phyloP scores from a whole-genome alignment of 306 rosid species.

The Lathyrus sativus region DNA sequence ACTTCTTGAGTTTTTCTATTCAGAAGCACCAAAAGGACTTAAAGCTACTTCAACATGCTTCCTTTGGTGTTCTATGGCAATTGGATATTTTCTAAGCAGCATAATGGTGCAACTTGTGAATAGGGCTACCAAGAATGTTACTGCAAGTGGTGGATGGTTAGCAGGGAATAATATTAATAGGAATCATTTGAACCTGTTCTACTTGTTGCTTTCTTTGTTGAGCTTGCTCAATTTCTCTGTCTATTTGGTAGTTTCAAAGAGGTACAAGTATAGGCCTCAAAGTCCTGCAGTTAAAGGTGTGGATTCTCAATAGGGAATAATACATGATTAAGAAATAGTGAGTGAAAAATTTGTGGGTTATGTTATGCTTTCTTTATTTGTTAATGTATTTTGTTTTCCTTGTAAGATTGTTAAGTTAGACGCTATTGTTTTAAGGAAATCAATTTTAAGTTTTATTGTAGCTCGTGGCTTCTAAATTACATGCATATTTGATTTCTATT shows the following conservation, averaged over 20 bases:
- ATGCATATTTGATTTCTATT: neutral
- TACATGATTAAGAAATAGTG: slow-evolving; percentile 4
- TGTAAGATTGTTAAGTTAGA: neutral
- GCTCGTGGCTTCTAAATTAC: neutral
- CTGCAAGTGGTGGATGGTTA: slow-evolving; percentile 77
- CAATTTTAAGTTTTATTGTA: slow-evolving; percentile 7
- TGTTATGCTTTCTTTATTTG: slow-evolving; percentile 3
- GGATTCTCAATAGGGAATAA: slow-evolving; percentile 31
- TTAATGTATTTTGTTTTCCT: slow-evolving; percentile 30
- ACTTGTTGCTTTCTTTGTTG: slow-evolving; percentile 65
- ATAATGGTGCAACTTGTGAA: slow-evolving; percentile 70
- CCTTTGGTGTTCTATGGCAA: slow-evolving; percentile 84
- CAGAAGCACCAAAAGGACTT: slow-evolving; percentile 73
- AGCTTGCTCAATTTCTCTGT: slow-evolving; percentile 68
- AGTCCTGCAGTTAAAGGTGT: slow-evolving; percentile 19
- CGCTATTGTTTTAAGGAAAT: neutral
- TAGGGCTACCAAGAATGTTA: slow-evolving; percentile 50
- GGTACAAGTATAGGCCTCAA: slow-evolving; percentile 68
- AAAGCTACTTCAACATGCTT: slow-evolving; percentile 84
- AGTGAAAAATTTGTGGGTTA: neutral
- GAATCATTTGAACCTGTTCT: slow-evolving; percentile 76
- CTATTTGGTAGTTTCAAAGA: slow-evolving; percentile 63
- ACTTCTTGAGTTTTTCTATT: slow-evolving; percentile 81
- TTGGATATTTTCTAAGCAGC: slow-evolving; percentile 77
- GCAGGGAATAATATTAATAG: slow-evolving; percentile 81